Percentiles rank a stretch among this genome's conserved stretches.
Conservation (phyloP, 2,329 filamentous ascomycete genomes). For the Orbilia quercus region DNA sequence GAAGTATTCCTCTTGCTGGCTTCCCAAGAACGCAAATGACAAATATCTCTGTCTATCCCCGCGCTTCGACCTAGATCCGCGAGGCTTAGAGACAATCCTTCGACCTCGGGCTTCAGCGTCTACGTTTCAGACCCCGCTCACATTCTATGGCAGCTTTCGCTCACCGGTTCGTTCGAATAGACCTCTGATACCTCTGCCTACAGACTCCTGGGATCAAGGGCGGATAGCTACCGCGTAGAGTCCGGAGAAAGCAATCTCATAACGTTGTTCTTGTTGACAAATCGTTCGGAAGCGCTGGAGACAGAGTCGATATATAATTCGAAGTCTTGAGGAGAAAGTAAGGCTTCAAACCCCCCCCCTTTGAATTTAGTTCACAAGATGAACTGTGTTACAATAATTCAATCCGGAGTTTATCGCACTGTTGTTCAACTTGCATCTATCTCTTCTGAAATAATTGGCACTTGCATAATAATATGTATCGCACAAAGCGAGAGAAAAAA, state of each 20-base stretch:
- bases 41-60: constrained; percentile 30
- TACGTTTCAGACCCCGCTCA: constrained; percentile 20
- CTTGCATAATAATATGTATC: constrained; percentile 31
- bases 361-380: constrained; percentile 1
- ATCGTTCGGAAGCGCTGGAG: constrained; percentile 17
- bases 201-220: constrained; percentile 31
- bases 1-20: constrained; percentile 27
- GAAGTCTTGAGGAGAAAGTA: constrained; percentile 9
- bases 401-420: constrained; percentile 2
- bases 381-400: not conserved
- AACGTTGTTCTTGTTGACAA: constrained; percentile 16
- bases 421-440: not conserved
- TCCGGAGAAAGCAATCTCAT: constrained; percentile 21
- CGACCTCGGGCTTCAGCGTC: constrained; percentile 17
- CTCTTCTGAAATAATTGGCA: too few relatives aligned
- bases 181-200: constrained; percentile 10
- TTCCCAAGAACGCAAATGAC: constrained; percentile 37
- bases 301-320: constrained; percentile 33
- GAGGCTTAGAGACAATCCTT: constrained; percentile 40
- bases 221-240: constrained; percentile 15
- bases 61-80: constrained; percentile 34
- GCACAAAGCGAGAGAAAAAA: constrained; percentile 38
- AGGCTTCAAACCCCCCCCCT: not conserved
- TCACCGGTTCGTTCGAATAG: not conserved
- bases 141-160: constrained; percentile 10